phyloP scores from a whole-genome alignment of 2,329 filamentous ascomycete genomes.

The Fusarium sp. region DNA sequence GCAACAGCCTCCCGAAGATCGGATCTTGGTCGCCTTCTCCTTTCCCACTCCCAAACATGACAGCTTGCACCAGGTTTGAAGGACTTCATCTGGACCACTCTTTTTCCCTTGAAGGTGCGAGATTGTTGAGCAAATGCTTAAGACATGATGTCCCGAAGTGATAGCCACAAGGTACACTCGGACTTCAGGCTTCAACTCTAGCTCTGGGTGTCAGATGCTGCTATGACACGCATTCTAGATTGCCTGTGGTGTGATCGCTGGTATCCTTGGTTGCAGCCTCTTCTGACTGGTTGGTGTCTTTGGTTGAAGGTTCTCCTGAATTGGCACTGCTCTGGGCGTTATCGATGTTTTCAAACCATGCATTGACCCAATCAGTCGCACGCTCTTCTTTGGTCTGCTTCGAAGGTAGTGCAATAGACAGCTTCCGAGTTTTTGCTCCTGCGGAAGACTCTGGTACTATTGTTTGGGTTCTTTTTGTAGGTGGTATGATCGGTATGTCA shows the following conservation, averaged over 20 bases:
- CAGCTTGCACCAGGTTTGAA: neutral
- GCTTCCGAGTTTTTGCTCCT: neutral
- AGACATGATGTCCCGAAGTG: constrained; percentile 40
- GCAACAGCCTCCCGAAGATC: neutral
- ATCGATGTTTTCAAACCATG: neutral
- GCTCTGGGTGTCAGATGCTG: neutral
- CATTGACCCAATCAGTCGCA: neutral
- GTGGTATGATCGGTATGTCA: neutral
- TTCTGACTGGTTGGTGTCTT: no score
- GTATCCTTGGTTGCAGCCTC: neutral
- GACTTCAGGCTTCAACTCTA: constrained; percentile 16
- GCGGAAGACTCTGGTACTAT: neutral
- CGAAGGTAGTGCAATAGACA: neutral
- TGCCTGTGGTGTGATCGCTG: neutral
- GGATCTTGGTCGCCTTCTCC: neutral
- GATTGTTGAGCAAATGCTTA: no score
- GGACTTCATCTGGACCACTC: no score
- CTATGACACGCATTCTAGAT: neutral
- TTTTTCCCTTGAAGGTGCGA: no score
- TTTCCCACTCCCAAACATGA: neutral
- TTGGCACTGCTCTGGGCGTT: neutral
- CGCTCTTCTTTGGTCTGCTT: neutral
- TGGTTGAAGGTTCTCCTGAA: neutral
- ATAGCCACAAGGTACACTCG: constrained; percentile 45
- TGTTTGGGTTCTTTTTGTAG: neutral